Conservation (phyloP, 2,329 filamentous ascomycete genomes). For the Sarocladium kiliense region DNA sequence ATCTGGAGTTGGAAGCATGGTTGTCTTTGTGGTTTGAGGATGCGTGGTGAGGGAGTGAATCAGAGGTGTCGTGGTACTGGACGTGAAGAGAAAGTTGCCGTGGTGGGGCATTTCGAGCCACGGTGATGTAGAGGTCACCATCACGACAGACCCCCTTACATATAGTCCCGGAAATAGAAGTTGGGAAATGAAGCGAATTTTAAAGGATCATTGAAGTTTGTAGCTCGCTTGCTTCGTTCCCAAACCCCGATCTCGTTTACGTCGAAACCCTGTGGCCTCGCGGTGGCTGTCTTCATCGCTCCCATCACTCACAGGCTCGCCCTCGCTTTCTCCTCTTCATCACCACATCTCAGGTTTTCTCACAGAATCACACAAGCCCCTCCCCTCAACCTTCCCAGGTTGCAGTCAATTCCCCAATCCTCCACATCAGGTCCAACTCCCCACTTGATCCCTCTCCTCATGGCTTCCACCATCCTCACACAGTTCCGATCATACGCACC, state of each 20-base stretch:
- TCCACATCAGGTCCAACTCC: slow-evolving; percentile 38
- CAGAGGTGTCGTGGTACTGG: neutral
- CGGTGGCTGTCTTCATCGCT: no score
- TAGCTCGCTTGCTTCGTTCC: no score
- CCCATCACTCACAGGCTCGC: neutral
- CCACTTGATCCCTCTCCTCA: slow-evolving; percentile 40
- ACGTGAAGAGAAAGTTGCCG: neutral
- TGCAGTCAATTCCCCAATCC: slow-evolving; percentile 31
- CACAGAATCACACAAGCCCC: slow-evolving; percentile 25
- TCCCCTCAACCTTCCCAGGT: slow-evolving; percentile 15
- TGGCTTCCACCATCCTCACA: slow-evolving; percentile 38
- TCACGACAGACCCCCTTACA: no score
- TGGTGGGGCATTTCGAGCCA: neutral
- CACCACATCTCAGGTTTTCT: no score
- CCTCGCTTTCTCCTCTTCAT: neutral
- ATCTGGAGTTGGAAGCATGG: slow-evolving; percentile 88
- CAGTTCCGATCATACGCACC: slow-evolving; percentile 41
- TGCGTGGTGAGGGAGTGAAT: neutral
- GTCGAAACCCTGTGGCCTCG: no score
- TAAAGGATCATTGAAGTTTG: no score
- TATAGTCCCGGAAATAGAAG: no score
- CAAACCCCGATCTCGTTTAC: no score
- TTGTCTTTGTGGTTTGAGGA: slow-evolving; percentile 7
- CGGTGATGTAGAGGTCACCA: no score
- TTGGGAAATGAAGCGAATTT: no score